Conservation (phyloP, 345 rosid genomes). For the Cardiospermum halicacabum region DNA sequence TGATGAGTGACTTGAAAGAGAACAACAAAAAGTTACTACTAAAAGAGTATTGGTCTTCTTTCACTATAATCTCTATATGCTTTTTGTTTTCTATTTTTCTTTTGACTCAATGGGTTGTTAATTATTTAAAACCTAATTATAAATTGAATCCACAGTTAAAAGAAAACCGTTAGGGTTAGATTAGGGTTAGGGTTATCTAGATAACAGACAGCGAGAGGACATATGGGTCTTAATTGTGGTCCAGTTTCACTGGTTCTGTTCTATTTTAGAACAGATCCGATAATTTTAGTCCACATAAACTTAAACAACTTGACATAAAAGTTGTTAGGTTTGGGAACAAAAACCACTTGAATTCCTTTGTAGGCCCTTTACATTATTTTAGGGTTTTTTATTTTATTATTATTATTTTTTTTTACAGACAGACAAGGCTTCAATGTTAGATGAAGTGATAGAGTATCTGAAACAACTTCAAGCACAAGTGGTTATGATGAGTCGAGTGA, state of each 20-base stretch:
- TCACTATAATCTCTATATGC: not conserved
- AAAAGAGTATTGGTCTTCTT: not conserved
- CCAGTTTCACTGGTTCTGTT: slow-evolving; percentile 25
- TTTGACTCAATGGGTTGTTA: no score
- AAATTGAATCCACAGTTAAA: no score
- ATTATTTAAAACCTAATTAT: no score
- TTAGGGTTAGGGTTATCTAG: not conserved
- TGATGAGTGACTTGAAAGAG: not conserved
- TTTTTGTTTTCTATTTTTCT: slow-evolving; percentile 3
- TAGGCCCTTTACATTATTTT: slow-evolving; percentile 21
- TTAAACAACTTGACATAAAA: slow-evolving; percentile 28
- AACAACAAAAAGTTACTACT: not conserved
- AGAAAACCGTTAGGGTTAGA: no score
- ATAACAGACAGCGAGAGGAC: not conserved
- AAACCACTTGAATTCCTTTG: slow-evolving; percentile 22
- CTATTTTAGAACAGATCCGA: slow-evolving; percentile 29
- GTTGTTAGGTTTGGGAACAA: slow-evolving; percentile 25
- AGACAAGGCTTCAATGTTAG: slow-evolving; percentile 96
- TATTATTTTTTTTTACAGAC: slow-evolving; percentile 54
- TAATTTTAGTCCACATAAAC: slow-evolving; percentile 45
- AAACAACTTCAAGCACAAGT: slow-evolving; percentile 90
- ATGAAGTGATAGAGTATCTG: slow-evolving; percentile 91
- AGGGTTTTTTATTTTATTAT: not conserved
- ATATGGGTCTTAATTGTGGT: slow-evolving; percentile 29
- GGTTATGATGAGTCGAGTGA: slow-evolving; percentile 76